Percentiles rank a stretch among this genome's conserved stretches.
Conservation (phyloP, 495 filamentous ascomycete species). For the Aspergillus funiculosus region DNA sequence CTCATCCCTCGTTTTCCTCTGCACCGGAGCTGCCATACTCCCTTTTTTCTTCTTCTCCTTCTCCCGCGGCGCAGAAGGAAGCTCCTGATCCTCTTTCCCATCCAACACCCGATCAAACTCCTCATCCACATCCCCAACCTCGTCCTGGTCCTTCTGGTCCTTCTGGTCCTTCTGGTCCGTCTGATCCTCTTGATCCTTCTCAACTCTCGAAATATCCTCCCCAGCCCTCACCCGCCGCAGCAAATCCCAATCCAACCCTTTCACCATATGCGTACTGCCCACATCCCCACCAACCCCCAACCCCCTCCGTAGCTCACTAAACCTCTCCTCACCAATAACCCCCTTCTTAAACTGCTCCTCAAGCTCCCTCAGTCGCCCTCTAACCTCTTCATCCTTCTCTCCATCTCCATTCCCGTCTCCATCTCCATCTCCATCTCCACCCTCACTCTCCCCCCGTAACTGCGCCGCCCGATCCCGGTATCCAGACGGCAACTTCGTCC, state of each 20-base stretch:
- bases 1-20: constrained; percentile 73
- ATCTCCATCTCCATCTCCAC: not conserved
- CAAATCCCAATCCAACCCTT: constrained; percentile 82
- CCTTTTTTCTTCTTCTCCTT: constrained; percentile 77
- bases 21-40: constrained; percentile 54
- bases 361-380: constrained; percentile 37
- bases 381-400: constrained; percentile 29
- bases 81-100: constrained; percentile 53
- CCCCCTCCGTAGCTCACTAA: constrained; percentile 64
- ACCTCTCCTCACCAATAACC: constrained; percentile 70
- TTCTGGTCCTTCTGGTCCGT: constrained; percentile 20
- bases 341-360: constrained; percentile 67
- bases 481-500: constrained; percentile 68
- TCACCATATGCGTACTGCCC: constrained; percentile 75
- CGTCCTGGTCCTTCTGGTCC: constrained; percentile 13
- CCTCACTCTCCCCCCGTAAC: constrained; percentile 20
- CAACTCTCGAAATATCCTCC: constrained; percentile 55
- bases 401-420: constrained; percentile 14
- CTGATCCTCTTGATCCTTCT: constrained; percentile 23
- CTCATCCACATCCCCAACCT: constrained; percentile 62
- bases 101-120: constrained; percentile 68
- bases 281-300: constrained; percentile 77
- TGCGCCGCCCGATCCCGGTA: constrained; percentile 83
- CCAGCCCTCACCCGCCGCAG: constrained; percentile 66
- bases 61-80: constrained; percentile 46